phyloP scores from a whole-genome alignment of 192 early-diverging fungal genomes.

The Coemansia sp. region DNA sequence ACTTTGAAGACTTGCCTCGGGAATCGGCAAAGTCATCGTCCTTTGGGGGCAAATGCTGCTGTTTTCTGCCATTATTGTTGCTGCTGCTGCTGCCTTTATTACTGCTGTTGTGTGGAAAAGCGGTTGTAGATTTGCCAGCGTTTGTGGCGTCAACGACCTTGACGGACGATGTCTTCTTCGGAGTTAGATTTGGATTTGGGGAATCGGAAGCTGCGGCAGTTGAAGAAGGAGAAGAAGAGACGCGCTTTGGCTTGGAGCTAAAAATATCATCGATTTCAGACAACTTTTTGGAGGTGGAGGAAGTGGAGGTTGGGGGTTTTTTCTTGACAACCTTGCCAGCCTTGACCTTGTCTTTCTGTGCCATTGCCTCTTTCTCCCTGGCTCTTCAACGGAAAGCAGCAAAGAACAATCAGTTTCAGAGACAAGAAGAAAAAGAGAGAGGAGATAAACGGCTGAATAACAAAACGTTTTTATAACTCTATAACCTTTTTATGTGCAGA shows the following conservation, averaged over 20 bases:
- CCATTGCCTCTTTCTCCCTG: conserved; percentile 7
- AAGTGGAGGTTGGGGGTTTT: neutral
- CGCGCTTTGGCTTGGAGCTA: conserved; percentile 7
- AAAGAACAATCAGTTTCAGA: neutral
- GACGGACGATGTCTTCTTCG: conserved; percentile 10
- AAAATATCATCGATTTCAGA: conserved; percentile 53
- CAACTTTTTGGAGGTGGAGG: conserved; percentile 3
- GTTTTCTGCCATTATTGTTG: neutral
- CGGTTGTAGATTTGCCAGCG: neutral
- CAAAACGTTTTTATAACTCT: neutral
- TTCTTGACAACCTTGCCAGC: conserved; percentile 25
- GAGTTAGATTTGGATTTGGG: neutral
- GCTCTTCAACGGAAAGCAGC: neutral
- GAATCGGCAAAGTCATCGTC: conserved; percentile 42
- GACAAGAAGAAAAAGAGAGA: neutral
- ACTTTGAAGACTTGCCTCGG: conserved; percentile 42
- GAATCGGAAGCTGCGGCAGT: neutral
- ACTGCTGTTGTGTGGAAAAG: too few relatives aligned
- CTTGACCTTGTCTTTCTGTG: conserved; percentile 14
- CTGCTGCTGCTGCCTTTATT: neutral
- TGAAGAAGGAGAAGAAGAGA: neutral
- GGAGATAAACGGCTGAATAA: neutral
- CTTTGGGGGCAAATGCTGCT: conserved; percentile 12
- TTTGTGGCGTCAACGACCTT: conserved; percentile 39
- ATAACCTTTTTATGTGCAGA: too few relatives aligned